A percentile compares a stretch with the other conserved stretches of the same genome.
phyloP scores from a whole-genome alignment of 257 asterid species.

The Lavandula angustifolia region DNA sequence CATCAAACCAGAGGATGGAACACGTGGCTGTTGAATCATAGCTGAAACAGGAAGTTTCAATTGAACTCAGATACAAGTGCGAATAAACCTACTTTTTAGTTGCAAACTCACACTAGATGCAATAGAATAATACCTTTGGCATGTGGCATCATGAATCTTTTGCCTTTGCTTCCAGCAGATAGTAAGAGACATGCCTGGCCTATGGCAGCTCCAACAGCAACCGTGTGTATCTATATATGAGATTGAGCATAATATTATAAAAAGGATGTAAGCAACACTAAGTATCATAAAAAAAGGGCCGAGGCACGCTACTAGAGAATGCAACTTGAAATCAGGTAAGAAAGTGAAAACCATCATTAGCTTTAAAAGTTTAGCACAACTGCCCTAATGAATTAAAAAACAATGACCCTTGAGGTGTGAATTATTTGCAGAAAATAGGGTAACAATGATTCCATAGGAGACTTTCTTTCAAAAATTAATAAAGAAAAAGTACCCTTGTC shows the following conservation, averaged over 20 bases:
- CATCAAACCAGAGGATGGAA: slow-evolving; percentile 81
- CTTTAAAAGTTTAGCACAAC: slow-evolving; percentile 6
- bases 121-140: slow-evolving; percentile 58
- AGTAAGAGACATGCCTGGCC: slow-evolving; percentile 96
- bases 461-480: not conserved
- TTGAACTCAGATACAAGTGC: slow-evolving; percentile 19
- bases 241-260: slow-evolving; percentile 24
- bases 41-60: slow-evolving; percentile 53
- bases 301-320: not conserved
- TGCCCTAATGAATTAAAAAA: not conserved
- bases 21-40: slow-evolving; percentile 89
- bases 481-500: slow-evolving; percentile 18
- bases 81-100: slow-evolving; percentile 16
- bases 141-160: slow-evolving; percentile 90
- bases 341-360: slow-evolving; percentile 2
- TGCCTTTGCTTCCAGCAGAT: slow-evolving; percentile 87
- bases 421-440: slow-evolving; percentile 12
- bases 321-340: slow-evolving; percentile 9
- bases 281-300: slow-evolving; percentile 6
- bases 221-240: slow-evolving; percentile 72
- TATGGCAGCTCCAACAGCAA: slow-evolving; percentile 79
- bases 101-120: slow-evolving; percentile 18
- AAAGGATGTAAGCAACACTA: slow-evolving; percentile 2
- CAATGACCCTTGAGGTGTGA: slow-evolving; percentile 1
- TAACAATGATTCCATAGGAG: not conserved